Evolutionary conservation across 345 rosid genomes (phyloP).

Genomic region (Brassica incana): DNA sequence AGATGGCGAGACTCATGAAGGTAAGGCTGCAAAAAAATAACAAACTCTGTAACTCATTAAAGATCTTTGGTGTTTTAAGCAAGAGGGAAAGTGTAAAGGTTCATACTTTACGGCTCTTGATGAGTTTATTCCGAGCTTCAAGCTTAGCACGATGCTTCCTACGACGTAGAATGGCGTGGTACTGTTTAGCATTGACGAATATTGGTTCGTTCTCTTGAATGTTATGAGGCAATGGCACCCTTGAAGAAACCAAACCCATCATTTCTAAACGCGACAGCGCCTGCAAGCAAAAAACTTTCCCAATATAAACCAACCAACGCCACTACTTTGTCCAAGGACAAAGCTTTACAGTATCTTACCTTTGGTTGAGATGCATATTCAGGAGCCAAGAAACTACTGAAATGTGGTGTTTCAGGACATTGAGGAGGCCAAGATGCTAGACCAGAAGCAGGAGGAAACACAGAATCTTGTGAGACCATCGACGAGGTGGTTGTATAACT

Average conservation of each 20-base stretch:
- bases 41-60: not conserved
- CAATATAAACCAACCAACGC: not conserved
- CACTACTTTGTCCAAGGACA: not conserved
- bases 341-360: conserved; percentile 38
- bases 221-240: conserved; percentile 69
- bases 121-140: conserved; percentile 73
- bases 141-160: conserved; percentile 79
- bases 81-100: not conserved
- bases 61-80: not conserved
- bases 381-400: conserved; percentile 48
- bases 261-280: conserved; percentile 49
- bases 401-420: conserved; percentile 49
- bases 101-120: conserved; percentile 68
- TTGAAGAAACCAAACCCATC: conserved; percentile 52
- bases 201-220: conserved; percentile 61
- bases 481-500: conserved; percentile 41
- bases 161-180: conserved; percentile 78
- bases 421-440: conserved; percentile 42
- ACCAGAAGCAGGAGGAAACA: conserved; percentile 45
- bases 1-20: conserved; percentile 89
- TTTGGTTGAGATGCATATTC: conserved; percentile 48
- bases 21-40: conserved; percentile 58
- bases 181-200: conserved; percentile 81
- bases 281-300: conserved; percentile 34
- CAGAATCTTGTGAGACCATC: conserved; percentile 49